Percentiles rank a stretch among this genome's conserved stretches.
These are phyloP conservation scores for Hibiscus tridactylites DNA, from an alignment of 345 rosid genomes.

Conservation along the genomic window DNA sequence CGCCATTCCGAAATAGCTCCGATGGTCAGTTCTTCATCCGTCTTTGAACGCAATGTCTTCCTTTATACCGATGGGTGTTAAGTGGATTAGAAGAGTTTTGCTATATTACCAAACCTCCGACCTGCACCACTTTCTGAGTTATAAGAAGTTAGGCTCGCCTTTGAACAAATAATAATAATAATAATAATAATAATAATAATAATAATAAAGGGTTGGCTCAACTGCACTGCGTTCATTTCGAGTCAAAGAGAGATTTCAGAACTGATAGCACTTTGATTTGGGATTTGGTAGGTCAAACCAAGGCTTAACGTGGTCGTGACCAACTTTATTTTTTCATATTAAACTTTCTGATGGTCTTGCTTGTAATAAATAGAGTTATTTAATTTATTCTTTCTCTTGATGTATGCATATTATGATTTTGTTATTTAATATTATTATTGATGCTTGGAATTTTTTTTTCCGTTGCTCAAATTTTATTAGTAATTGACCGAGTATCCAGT, in stretches of 20 bases:
- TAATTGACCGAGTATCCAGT: too few relatives aligned
- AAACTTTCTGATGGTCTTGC: too few relatives aligned
- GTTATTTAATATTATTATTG: too few relatives aligned
- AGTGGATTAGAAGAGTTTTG: slow-evolving; percentile 8
- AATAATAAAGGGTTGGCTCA: slow-evolving; percentile 13
- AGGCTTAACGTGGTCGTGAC: neutral
- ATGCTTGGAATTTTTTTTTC: too few relatives aligned
- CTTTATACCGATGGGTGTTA: neutral
- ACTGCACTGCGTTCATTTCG: slow-evolving; percentile 7
- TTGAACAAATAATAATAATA: neutral
- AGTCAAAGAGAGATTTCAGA: neutral
- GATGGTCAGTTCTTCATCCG: neutral
- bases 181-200: neutral
- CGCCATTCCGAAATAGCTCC: slow-evolving; percentile 21
- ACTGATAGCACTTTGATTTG: neutral
- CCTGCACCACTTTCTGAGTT: slow-evolving; percentile 7
- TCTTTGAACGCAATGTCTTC: neutral
- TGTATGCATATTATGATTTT: too few relatives aligned
- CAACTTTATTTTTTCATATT: neutral
- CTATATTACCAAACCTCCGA: neutral
- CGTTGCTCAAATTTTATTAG: too few relatives aligned
- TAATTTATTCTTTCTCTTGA: too few relatives aligned
- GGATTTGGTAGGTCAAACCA: slow-evolving; percentile 9
- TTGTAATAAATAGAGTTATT: too few relatives aligned
- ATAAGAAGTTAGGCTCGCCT: slow-evolving; percentile 18